Percentiles rank a stretch among this genome's conserved stretches.
phyloP scores from a whole-genome alignment of 345 rosid genomes.

The Eucalyptus sp. region DNA sequence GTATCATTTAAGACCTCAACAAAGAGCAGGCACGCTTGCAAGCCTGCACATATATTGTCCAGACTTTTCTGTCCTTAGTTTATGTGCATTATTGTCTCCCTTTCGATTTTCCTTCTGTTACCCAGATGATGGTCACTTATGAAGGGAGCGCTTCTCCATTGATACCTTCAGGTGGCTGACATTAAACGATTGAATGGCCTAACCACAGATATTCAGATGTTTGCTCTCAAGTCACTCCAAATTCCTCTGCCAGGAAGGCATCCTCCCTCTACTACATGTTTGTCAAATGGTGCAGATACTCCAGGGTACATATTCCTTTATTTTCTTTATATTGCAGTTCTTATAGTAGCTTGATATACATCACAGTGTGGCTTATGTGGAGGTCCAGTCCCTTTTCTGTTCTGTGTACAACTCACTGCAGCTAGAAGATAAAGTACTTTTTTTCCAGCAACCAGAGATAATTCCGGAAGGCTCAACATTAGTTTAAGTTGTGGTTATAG shows the following conservation, averaged over 20 bases:
- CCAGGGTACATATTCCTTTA: conserved; percentile 20
- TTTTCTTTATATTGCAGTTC: neutral
- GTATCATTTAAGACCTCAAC: neutral
- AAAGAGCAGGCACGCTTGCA: neutral
- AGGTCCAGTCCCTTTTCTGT: neutral
- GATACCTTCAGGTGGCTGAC: conserved; percentile 56
- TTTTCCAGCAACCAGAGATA: neutral
- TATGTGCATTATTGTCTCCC: neutral
- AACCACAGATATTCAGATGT: conserved; percentile 86
- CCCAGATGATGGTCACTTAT: neutral
- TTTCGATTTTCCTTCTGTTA: neutral
- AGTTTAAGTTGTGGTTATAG: neutral
- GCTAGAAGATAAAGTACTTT: neutral
- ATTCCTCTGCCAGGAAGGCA: conserved; percentile 90
- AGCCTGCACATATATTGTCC: neutral
- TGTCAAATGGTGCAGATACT: conserved; percentile 25
- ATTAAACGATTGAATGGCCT: conserved; percentile 73
- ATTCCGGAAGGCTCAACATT: neutral
- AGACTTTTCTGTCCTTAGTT: neutral
- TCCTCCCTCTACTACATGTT: conserved; percentile 59
- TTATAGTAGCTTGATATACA: neutral
- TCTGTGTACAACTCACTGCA: neutral
- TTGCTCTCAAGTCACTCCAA: conserved; percentile 59
- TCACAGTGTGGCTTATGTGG: neutral
- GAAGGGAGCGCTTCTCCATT: neutral